phyloP scores from a whole-genome alignment of 2,329 filamentous ascomycete genomes.

The Botrytis aclada region DNA sequence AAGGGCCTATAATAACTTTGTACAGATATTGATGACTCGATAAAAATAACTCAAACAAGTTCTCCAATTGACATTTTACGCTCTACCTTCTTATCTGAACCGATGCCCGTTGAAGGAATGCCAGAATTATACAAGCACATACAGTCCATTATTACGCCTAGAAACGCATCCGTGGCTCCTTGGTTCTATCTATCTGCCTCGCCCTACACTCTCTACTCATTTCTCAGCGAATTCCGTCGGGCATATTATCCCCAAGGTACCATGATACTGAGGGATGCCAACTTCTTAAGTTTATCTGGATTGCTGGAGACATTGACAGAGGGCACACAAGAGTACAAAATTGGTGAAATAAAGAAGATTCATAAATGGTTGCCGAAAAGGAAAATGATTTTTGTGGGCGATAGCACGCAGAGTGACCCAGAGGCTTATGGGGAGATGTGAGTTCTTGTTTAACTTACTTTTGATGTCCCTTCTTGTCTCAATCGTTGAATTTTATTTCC shows the following conservation, averaged over 20 bases:
- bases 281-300: slow-evolving; percentile 80
- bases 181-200: slow-evolving; percentile 95
- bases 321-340: slow-evolving; percentile 83
- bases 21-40: slow-evolving; percentile 87
- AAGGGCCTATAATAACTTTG: slow-evolving; percentile 23
- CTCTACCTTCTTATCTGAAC: slow-evolving; percentile 77
- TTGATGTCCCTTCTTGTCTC: background rate
- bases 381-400: slow-evolving; percentile 80
- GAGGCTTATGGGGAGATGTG: slow-evolving; percentile 84
- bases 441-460: slow-evolving; percentile 32
- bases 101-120: slow-evolving; percentile 74
- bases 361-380: slow-evolving; percentile 73
- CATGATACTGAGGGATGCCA: slow-evolving; percentile 78
- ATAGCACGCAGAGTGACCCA: slow-evolving; percentile 88
- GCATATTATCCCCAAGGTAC: slow-evolving; percentile 72
- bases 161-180: slow-evolving; percentile 50
- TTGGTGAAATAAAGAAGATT: slow-evolving; percentile 73
- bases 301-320: slow-evolving; percentile 76
- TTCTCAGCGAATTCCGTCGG: slow-evolving; percentile 72
- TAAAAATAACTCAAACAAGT: slow-evolving; percentile 83
- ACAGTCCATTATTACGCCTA: slow-evolving; percentile 47
- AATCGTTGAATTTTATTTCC: background rate
- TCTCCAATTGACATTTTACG: slow-evolving; percentile 76
- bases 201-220: slow-evolving; percentile 90
- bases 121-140: slow-evolving; percentile 75